phyloP scores from a whole-genome alignment of 1,284 basidiomycete species.

The Tranzscheliella williamsii region DNA sequence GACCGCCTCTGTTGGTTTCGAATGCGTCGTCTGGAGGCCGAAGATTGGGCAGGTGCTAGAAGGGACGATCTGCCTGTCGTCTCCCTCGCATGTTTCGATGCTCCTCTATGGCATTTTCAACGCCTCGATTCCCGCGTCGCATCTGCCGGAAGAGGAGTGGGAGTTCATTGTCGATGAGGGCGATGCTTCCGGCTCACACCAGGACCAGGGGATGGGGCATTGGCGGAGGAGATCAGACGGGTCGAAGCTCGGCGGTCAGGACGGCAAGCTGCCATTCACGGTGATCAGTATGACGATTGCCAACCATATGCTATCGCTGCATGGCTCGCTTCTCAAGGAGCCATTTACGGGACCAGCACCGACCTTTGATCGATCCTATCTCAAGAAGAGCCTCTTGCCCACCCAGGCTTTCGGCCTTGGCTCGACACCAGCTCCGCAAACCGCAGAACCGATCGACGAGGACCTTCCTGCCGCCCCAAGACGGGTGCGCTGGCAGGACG shows the following conservation, averaged over 20 bases:
- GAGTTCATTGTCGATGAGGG: conserved; percentile 76
- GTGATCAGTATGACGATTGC: conserved; percentile 90
- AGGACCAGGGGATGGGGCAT: conserved; percentile 65
- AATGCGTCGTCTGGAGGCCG: conserved; percentile 87
- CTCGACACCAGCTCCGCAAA: not conserved
- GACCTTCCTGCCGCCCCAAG: too few species aligned
- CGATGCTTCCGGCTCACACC: not conserved
- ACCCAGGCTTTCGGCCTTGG: conserved; percentile 19
- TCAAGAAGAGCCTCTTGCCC: conserved; percentile 32
- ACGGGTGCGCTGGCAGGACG: conserved; percentile 27
- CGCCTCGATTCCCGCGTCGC: conserved; percentile 88
- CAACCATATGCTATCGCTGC: conserved; percentile 90
- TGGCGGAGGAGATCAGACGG: conserved; percentile 80
- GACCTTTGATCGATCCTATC: conserved; percentile 23
- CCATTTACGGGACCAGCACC: conserved; percentile 70
- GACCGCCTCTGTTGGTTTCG: conserved; percentile 75
- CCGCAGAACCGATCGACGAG: not conserved
- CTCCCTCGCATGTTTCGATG: conserved; percentile 90
- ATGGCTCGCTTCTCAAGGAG: conserved; percentile 83
- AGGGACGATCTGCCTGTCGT: conserved; percentile 84
- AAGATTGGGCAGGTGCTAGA: conserved; percentile 80
- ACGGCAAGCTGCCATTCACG: conserved; percentile 78
- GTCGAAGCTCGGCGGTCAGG: conserved; percentile 72
- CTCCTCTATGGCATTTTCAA: conserved; percentile 95
- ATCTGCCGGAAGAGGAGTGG: conserved; percentile 81